Conservation (phyloP, 768 basidiomycete genomes). For the Lentinula sp. region DNA sequence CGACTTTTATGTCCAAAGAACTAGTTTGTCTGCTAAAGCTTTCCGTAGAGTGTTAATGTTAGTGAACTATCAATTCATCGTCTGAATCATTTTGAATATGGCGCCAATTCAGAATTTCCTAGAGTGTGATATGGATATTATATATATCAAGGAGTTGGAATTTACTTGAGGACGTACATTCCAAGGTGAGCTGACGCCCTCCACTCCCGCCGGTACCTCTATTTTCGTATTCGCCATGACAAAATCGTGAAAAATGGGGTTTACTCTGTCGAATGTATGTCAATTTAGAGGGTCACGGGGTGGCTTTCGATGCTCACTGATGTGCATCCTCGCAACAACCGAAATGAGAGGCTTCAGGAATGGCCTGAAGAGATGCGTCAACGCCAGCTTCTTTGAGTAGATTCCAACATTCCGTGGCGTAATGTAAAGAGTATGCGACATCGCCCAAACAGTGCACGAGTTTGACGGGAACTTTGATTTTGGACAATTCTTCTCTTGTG, state of each 20-base stretch:
- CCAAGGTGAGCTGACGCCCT: background rate
- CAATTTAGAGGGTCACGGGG: background rate
- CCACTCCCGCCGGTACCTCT: background rate
- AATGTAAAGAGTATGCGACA: conserved; percentile 26
- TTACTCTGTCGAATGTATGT: conserved; percentile 16
- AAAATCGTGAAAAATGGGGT: conserved; percentile 23
- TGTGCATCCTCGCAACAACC: conserved; percentile 27
- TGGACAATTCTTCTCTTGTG: conserved; percentile 15
- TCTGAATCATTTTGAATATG: background rate
- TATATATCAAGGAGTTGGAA: background rate
- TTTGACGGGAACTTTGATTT: conserved; percentile 23
- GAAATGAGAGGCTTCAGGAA: conserved; percentile 29
- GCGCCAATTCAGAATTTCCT: background rate
- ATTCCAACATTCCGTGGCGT: conserved; percentile 19
- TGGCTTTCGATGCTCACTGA: conserved; percentile 15
- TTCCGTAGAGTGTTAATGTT: too few relatives aligned
- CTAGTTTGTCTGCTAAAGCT: too few relatives aligned
- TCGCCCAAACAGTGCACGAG: conserved; percentile 28
- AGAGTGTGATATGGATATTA: background rate
- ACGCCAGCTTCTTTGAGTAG: conserved; percentile 20
- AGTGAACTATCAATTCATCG: background rate
- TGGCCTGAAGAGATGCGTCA: conserved; percentile 17
- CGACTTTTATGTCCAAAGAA: background rate
- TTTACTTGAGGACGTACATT: background rate
- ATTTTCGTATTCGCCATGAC: conserved; percentile 17